These are phyloP conservation scores for Pseudognaphalium luteoalbum DNA, from an alignment of 129 eudicot genomes.

Conservation along the genomic window DNA sequence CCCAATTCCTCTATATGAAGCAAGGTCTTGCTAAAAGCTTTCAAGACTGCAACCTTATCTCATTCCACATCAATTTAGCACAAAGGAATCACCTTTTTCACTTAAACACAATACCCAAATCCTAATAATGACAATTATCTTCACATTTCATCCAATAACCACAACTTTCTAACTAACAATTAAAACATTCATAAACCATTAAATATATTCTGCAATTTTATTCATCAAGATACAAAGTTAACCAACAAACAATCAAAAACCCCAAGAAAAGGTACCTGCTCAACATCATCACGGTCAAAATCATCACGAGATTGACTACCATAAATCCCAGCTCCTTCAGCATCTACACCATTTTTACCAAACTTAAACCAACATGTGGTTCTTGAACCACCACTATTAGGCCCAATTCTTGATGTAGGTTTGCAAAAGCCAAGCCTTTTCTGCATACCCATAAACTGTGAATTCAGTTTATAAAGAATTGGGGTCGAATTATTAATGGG, in stretches of 20 bases:
- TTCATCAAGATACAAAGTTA: background rate
- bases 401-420: constrained; percentile 43
- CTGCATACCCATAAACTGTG: constrained; percentile 46
- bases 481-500: constrained; percentile 23
- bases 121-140: background rate
- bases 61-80: constrained; percentile 7
- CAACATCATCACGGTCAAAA: constrained; percentile 92
- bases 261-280: constrained; percentile 54
- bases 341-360: constrained; percentile 88
- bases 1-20: background rate
- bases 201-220: background rate
- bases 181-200: background rate
- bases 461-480: constrained; percentile 21
- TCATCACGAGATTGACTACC: constrained; percentile 86
- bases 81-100: constrained; percentile 8
- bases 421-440: constrained; percentile 45
- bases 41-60: background rate
- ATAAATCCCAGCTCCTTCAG: constrained; percentile 88
- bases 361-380: constrained; percentile 85
- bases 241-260: background rate
- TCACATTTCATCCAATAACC: background rate
- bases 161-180: background rate
- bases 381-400: constrained; percentile 40
- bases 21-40: background rate
- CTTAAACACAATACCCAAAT: background rate